Evolutionary conservation across 805 yeast genomes (phyloP), one percentile per base, ranked within the genome.

Genomic region (Metschnikowia continentalis): DNA sequence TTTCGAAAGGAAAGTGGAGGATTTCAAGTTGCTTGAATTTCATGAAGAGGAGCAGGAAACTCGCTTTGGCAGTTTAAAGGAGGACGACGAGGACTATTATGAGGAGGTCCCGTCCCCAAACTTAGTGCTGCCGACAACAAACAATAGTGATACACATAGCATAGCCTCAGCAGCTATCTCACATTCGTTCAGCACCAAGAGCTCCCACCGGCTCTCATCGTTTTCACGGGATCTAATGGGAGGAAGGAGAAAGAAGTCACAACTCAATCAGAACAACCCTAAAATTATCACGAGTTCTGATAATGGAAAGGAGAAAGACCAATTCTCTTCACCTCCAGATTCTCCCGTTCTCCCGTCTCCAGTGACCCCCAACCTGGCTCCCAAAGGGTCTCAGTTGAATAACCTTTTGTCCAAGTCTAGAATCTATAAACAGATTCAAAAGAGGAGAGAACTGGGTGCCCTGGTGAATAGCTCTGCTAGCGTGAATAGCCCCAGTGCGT

Each of bases 351-450:
- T 11, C 11, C 48, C 35, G n/a, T 40, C 19, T 8, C 46, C 44
- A 15, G 35, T n/a, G 53, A 43, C 35, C 33, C 41, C 45, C 32
- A n/a, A 32, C 8, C 43, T n/a, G 33, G 26, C 40, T 13, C 49
- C 43, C n/a, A 53, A 50, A 32, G 42, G 45, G 5, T 48, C 49
- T 19, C 52, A 46, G 38, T 49, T 63, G 23, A 63, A 63, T 48
- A 49, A 57, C 15, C 48, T 68, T 22, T 57, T 68, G 26, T 57
- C 71, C 15, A 73, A 72, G 50, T 65, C 75, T 3, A 62, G 63
- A 51, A 59, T 73, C 36, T 73, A 72, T 53, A 67, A 66, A 51
- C 66, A 67, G 49, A 57, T 72, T 22, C 71, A 65, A 51, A 71
- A 69, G 48, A 63, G 69, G 47, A 58, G 76, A 5, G 76, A 72